Base-by-base conservation (phyloP, 352 stramenopile genomes). In the Thraustotheca clavata region DNA sequence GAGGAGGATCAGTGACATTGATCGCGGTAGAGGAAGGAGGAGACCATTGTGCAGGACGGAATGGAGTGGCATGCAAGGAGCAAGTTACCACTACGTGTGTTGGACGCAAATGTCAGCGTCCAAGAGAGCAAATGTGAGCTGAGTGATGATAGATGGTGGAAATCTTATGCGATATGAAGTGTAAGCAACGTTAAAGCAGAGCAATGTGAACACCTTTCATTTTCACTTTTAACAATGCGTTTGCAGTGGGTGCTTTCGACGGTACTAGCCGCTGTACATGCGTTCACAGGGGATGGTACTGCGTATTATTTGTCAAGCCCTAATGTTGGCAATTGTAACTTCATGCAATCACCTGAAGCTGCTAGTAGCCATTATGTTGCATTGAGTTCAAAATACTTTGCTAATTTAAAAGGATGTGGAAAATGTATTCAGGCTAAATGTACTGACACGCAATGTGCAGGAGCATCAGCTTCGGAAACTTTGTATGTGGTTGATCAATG, bases 401-500 rank as follows among this genome's bases (percentile, higher is more conserved):
- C 36, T 18, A 29, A 36, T n/a, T 57, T 46, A 5, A 33, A 9
- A 22, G 57, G 35, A 1, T 77, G 72, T 41, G 72, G 72, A 0
- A 71, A 68, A 9, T 85, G 76, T 38, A 73, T 72, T 0, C 47
- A 79, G 68, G 76, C 80, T 3, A 71, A 55, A 20, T 90, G 79
- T 54, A 76, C 71, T 9, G 80, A 89, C 66, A 34, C 69, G 14
- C 62, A 62, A 40, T 89, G 80, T 60, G 22, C 59, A 5, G 52
- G 62, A 29, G 39, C 67, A 2, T 69, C 26, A 2, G 38, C 34
- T 18, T 31, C 39, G 43, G 54, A 87, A 70, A 69, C 77, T 40
- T 77, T 89, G 9, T 76, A 88, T 60, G 83, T 89, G 49, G 69
- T 89, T 27, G 80, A 89, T 67, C 76, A 85, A 62, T 89, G 80